Base-by-base conservation (phyloP, 2,329 filamentous ascomycete species). In the Emericellopsis atlantica region DNA sequence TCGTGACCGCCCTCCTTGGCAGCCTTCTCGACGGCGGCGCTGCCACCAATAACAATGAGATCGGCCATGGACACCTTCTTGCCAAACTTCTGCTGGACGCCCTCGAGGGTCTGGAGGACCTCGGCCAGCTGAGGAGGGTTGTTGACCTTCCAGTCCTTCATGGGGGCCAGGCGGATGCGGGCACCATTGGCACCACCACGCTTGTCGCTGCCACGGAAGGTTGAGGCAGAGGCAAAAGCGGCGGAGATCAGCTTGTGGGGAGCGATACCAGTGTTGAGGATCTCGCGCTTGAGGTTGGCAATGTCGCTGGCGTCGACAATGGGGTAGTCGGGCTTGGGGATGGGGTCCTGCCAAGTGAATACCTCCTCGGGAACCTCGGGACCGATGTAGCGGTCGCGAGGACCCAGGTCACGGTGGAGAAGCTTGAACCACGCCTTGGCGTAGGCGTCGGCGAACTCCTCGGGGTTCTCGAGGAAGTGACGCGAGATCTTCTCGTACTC, bases 401-500 rank as follows among this genome's bases (percentile, higher is more conserved):
- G 84, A 14, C 84, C 84, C 64, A 89, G 74, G 57, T 88, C 84
- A 64, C 84, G 82, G 66, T 89, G 84, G 29, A 83, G 69, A 34
- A 89, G 73, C 75, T 89, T 88, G 74, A 85, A 89, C 84, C 84
- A 89, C 12, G 84, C 84, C 39, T 76, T 74, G 18, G 72, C 68
- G 53, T 88, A 89, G 8, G 73, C 78, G 45, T 86, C 76, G 41
- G 69, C 70, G 32, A 88, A 70, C 66, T 84, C 62, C 36, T 82
- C 70, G 2, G 79, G 79, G 62, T 88, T 64, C 49, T 77, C 74
- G 37, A 81, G 65, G 72, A 78, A 88, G 51, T 70, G 73, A 40
- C 78, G 74, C 15, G 80, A 74, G 55, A 89, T 84, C 74, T 86
- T 86, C 65, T 83, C 79, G 64, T 84, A 89, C 7, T 50, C 66